Evolutionary conservation across 192 early-diverging fungal species (phyloP), one percentile per base, ranked within the genome.

Genomic region (Backusella circina): DNA sequence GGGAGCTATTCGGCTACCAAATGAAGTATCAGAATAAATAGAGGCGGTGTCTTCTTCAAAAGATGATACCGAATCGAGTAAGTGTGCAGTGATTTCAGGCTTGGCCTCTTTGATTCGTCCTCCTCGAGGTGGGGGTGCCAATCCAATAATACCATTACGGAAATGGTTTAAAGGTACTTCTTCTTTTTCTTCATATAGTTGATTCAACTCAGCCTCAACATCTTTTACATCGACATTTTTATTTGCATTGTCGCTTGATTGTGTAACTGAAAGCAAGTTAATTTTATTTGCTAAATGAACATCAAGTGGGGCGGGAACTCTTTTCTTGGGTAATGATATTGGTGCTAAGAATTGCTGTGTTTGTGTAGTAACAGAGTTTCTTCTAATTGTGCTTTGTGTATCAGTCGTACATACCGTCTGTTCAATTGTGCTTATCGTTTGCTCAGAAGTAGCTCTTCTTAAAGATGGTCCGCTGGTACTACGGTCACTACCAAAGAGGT

Each of bases 81-180:
- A 61, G 54, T 61, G 54, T 26, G 54, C 54, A 3, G 54, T 28
- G 54, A 61, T 61, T 61, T 61, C 54, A 28, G 54, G 54, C 54
- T 61, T 61, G 21, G 54, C 54, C 36, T 68, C 67, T 68, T 68
- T 68, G 18, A 38, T 36, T 12, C 67, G 67, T 37, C 33, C 67
- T 68, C 67, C 26, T 70, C 69, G 38, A 16, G 69, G 69, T 32
- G 69, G 69, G 3, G 69, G 69, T 26, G 37, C 37, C 15, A 70
- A 30, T 16, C 69, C 69, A 70, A 30, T 28, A 47, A 47, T 10
- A 28, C 54, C 54, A 61, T 8, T 28, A 61, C 54, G 54, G 23
- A 61, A 61, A 28, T 26, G 23, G 54, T 28, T 61, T 28, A n/a
- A 3, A 61, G 26, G 3, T 8, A 26, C 9, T 61, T 61, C 54